Evolutionary conservation across 768 basidiomycete genomes (phyloP), one percentile per base, ranked within the genome.

Genomic region (Collybia sordida): DNA sequence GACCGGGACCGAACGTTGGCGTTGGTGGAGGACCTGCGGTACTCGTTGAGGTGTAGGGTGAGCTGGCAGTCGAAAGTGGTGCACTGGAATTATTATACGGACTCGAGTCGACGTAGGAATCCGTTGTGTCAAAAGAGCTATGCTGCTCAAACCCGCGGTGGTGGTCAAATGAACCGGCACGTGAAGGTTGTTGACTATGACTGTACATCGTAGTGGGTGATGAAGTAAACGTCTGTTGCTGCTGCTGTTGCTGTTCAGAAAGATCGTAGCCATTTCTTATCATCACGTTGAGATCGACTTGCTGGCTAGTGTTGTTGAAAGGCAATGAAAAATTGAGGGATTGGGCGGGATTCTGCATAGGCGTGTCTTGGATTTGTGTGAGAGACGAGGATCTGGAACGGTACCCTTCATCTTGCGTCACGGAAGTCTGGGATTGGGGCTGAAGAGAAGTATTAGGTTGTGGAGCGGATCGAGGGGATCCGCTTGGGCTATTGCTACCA

Each of bases 381-480:
- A 53, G 27, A 11, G 64, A 66, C 3, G 63, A 64, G 17, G 65
- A 65, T 18, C 66, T 54, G 5, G 64, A 64, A 8, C 64, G 66
- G 34, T 64, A 59, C 9, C 43, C 47, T 22, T 51, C 45, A 31
- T 37, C 28, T 27, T 47, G 50, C 19, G 31, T 28, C 3, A 12
- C 31, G 9, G 31, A 31, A 7, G 11, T 11, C 27, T 31, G 31
- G 11, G 4, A 31, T 14, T 31, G 31, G 31, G 31, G 9, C 11
- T 31, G 31, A 4, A 31, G 31, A 31, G 31, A 31, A 14, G 31
- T 31, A 11, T 31, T 14, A 12, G 31, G 31, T 12, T 31, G 31
- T 6, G 31, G 9, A 6, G 31, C 31, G 5, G 31, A 3, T 7
- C 31, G 14, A 4, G 31, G 11, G 31, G 9, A 11, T 11, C 14